phyloP scores from a whole-genome alignment of 176 grass and related monocot species.

The Carex myosuroides region DNA sequence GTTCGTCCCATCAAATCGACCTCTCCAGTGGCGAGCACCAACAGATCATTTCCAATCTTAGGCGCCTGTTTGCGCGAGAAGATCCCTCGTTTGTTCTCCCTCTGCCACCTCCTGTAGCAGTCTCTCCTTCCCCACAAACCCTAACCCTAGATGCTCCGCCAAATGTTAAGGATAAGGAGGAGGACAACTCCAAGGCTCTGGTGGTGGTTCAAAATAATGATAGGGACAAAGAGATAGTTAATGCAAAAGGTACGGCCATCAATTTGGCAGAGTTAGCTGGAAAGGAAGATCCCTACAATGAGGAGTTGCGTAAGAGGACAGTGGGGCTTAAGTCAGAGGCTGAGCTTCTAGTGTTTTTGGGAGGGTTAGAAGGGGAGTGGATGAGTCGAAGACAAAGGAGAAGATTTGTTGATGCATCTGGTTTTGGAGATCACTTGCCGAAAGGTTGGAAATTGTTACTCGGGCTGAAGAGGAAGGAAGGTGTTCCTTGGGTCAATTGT shows the following conservation, averaged over 20 bases:
- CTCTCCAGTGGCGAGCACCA: conserved; percentile 7
- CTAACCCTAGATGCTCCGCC: conserved; percentile 19
- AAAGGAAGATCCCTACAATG: conserved; percentile 39
- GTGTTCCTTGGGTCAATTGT: conserved; percentile 38
- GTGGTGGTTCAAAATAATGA: conserved; percentile 31
- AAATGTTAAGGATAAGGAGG: not conserved
- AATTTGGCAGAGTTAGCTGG: conserved; percentile 53
- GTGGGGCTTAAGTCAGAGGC: conserved; percentile 32
- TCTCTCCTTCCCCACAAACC: conserved; percentile 27
- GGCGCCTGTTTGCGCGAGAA: conserved; percentile 39
- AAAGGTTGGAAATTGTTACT: conserved; percentile 77
- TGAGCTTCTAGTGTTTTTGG: conserved; percentile 62
- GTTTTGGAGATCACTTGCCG: conserved; percentile 80
- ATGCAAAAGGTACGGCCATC: conserved; percentile 52
- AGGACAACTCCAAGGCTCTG: not conserved
- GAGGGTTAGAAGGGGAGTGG: conserved; percentile 60
- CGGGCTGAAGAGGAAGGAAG: conserved; percentile 66
- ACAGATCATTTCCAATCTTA: conserved; percentile 45
- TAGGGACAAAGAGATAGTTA: conserved; percentile 41
- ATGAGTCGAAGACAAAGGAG: conserved; percentile 38
- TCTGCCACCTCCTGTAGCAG: not conserved
- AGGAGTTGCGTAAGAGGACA: conserved; percentile 55
- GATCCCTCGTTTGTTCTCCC: conserved; percentile 17
- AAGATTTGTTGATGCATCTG: conserved; percentile 66
- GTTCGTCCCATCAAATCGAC: conserved; percentile 1